Evolutionary conservation across 2,329 filamentous ascomycete genomes (phyloP), one percentile per base, ranked within the genome.

Genomic region (Sarocladium kiliense): DNA sequence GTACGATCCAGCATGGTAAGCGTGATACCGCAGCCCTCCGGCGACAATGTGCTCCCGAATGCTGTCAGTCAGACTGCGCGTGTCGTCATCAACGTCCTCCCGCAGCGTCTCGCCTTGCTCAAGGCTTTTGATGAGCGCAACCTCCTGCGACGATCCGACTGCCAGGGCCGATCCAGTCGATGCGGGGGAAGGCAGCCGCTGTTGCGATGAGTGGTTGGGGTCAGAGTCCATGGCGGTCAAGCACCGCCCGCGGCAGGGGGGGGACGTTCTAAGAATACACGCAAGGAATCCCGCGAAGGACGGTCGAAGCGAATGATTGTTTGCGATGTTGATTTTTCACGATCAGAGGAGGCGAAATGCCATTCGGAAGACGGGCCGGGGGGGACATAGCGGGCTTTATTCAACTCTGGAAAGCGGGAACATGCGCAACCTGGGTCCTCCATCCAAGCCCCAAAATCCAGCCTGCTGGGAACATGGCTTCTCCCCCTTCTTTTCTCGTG

Each of bases 41-140:
- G 75, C 73, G 55, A 74, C 65, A 54, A 74, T 70, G 54, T 75
- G 72, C 37, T 74, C 69, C 25, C 71, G 70, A 56, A 75, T 72
- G 58, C 73, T 75, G 4, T 73, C 70, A 4, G 72, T 73, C 45
- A 75, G 62, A 49, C 72, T 75, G 37, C 66, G 64, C 2, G 71
- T 75, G 27, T 75, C 71, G 42, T 69, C 68, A 23, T 53, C 34
- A 27, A 34, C 3, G 3, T 36, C 18, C n/a, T 56, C 57, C 26
- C 57, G 59, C 19, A 64, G 56, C 18, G 64, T 60, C 2, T 70
- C 64, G 55, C 68, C 68, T n/a, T 64, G 60, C 34, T 71, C 70
- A 37, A 71, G 64, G 54, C 62, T 63, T 34, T 66, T 63, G 30
- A 71, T 68, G 0, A 68, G 49, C 16, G 60, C 60, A 2, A 62